These are phyloP conservation scores for Calycina marina DNA, from an alignment of 2,329 filamentous ascomycete species.

Conservation along the genomic window DNA sequence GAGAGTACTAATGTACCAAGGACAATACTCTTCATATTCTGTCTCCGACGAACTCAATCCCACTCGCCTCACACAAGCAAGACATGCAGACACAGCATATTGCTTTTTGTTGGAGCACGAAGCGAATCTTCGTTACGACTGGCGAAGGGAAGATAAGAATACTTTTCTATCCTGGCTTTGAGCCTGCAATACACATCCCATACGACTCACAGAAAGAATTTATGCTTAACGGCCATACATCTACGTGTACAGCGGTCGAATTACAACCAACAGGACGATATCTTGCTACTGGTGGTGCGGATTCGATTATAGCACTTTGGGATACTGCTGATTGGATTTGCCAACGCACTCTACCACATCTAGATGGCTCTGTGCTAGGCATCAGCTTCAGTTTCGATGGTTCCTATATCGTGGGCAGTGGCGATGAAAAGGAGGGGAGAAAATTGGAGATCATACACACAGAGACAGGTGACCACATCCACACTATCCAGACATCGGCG, in stretches of 20 bases:
- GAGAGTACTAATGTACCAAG: constrained; percentile 24
- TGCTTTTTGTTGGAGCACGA: constrained; percentile 58
- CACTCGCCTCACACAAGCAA: constrained; percentile 45
- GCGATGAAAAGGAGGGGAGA: constrained; percentile 49
- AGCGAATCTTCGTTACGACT: constrained; percentile 56
- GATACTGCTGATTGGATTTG: constrained; percentile 68
- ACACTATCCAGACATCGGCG: constrained; percentile 54
- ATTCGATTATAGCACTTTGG: constrained; percentile 64
- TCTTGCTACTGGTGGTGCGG: constrained; percentile 60
- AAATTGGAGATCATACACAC: constrained; percentile 57
- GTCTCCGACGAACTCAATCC: constrained; percentile 41
- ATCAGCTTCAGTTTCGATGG: constrained; percentile 67
- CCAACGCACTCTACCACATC: constrained; percentile 52
- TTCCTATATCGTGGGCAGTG: constrained; percentile 58
- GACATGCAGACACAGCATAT: constrained; percentile 55
- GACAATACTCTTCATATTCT: constrained; percentile 47
- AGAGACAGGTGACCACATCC: constrained; percentile 59
- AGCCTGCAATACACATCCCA: constrained; percentile 36
- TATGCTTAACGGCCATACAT: constrained; percentile 57
- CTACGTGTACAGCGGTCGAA: constrained; percentile 52
- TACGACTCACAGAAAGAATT: constrained; percentile 35
- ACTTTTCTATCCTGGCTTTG: constrained; percentile 49
- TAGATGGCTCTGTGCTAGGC: constrained; percentile 55
- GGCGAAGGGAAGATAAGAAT: constrained; percentile 58
- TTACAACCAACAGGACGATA: constrained; percentile 58